phyloP scores from a whole-genome alignment of 345 rosid species.

The Dipteronia sinensis region DNA sequence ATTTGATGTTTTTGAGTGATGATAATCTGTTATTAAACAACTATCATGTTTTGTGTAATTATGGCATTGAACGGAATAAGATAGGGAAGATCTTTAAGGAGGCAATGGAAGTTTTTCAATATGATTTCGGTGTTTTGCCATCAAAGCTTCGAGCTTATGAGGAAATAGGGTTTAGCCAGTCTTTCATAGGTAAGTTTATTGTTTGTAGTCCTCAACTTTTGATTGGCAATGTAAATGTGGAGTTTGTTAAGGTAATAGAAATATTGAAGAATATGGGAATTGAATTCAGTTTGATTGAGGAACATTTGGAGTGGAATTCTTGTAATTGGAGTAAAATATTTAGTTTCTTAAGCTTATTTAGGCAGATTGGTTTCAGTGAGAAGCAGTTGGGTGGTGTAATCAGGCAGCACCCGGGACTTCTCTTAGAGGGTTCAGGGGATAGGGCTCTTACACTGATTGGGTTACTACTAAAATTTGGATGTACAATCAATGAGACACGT shows the following conservation, averaged over 20 bases:
- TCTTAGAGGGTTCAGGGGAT: slow-evolving; percentile 59
- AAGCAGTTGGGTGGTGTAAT: slow-evolving; percentile 55
- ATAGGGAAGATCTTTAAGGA: slow-evolving; percentile 63
- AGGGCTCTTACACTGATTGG: slow-evolving; percentile 45
- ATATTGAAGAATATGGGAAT: slow-evolving; percentile 47
- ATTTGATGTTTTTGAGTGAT: slow-evolving; percentile 62
- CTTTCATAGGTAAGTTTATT: slow-evolving; percentile 44
- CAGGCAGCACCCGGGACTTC: slow-evolving; percentile 50
- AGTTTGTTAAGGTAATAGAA: slow-evolving; percentile 52
- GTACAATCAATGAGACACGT: slow-evolving; percentile 39
- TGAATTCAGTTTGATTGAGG: slow-evolving; percentile 54
- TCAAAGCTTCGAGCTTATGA: slow-evolving; percentile 59
- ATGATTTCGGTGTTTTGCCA: slow-evolving; percentile 49
- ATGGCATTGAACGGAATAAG: slow-evolving; percentile 58
- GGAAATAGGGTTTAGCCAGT: slow-evolving; percentile 55
- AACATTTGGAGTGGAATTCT: slow-evolving; percentile 37
- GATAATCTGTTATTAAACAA: slow-evolving; percentile 62
- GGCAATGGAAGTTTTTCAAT: slow-evolving; percentile 55
- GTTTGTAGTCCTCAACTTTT: slow-evolving; percentile 55
- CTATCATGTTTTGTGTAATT: slow-evolving; percentile 59
- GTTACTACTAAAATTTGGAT: slow-evolving; percentile 62
- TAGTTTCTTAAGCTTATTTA: slow-evolving; percentile 45
- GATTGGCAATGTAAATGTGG: slow-evolving; percentile 48
- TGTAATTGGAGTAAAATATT: slow-evolving; percentile 63
- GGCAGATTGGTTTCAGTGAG: slow-evolving; percentile 31